Base-by-base conservation (phyloP, 192 early-diverging fungal species). In the Backusella circina region DNA sequence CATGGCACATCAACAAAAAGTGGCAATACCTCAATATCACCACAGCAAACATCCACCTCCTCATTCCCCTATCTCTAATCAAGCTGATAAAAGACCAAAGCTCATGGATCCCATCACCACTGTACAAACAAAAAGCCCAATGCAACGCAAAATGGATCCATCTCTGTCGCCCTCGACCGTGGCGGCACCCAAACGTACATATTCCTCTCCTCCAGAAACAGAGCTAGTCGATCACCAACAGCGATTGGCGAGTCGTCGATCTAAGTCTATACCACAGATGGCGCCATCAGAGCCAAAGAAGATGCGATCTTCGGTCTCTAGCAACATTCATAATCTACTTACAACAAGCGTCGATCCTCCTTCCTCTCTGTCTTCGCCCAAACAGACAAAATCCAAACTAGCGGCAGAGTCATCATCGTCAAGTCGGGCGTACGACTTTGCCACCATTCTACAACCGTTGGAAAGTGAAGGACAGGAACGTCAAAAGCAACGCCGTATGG, bases 291-390 rank as follows among this genome's bases (percentile, higher is more conserved):
- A 61, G 21, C 18, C 30, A 36, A 51, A 51, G 9, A 72, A 51
- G 35, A 61, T 57, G n/a, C 71, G 64, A 33, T 54, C 38, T 30
- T 21, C 70, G 2, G 23, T 37, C n/a, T 57, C 75, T 4, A 75
- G 64, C 21, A 75, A 65, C 28, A 79, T 79, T 12, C 73, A 71
- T 33, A 75, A 61, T 61, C n/a, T 79, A 28, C 37, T 79, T 3
- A 79, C 57, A 15, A 57, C 67, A 2, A 64, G 67, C 18, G 51
- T 71, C 23, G 78, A 79, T 44, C 74, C 71, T 0, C 21, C 38
- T n/a, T 23, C 47, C 18, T 51, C n/a, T 18, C 21, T 31, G 30
- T 51, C 44, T n/a, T 47, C 37, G 13, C 10, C 65, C 10, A 37
- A 37, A 13, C 28, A 26, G 38, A 0, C 18, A 28, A 26, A 15